Percentiles rank a stretch among this genome's conserved stretches.
Conservation (phyloP, 2,329 filamentous ascomycete species). For the Aspergillus sp. region DNA sequence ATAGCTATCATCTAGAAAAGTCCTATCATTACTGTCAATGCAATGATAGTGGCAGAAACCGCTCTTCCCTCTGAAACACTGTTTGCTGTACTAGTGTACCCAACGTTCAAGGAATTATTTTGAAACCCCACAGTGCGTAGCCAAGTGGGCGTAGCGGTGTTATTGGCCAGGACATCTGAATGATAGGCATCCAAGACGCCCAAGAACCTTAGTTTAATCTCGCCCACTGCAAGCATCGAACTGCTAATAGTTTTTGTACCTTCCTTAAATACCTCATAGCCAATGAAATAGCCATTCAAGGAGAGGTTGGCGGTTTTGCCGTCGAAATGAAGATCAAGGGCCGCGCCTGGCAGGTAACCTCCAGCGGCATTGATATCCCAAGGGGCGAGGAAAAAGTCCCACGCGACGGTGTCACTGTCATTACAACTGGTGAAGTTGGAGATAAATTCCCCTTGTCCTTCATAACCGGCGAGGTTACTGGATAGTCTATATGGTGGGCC, state of each 20-base stretch:
- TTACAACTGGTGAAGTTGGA: not conserved
- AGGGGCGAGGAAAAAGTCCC: not conserved
- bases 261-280: not conserved
- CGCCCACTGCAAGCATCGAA: too few relatives aligned
- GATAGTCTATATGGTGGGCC: not conserved
- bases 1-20: too few relatives aligned
- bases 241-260: too few relatives aligned
- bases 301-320: slow-evolving; percentile 1
- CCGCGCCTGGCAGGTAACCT: too few relatives aligned
- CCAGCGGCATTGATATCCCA: too few relatives aligned
- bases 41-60: too few relatives aligned
- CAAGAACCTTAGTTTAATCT: slow-evolving; percentile 9
- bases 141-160: slow-evolving; percentile 13
- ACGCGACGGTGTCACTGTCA: not conserved
- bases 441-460: too few relatives aligned
- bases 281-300: not conserved
- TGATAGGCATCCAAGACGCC: slow-evolving; percentile 19
- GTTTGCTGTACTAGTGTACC: not conserved
- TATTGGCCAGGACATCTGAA: slow-evolving; percentile 17
- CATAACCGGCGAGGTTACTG: not conserved
- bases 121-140: slow-evolving; percentile 18
- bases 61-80: not conserved
- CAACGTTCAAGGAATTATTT: slow-evolving; percentile 21
- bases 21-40: too few relatives aligned
- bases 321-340: slow-evolving; percentile 10